Conservation (phyloP, 1,139 yeast species). For the Geotrichum restrictum region DNA sequence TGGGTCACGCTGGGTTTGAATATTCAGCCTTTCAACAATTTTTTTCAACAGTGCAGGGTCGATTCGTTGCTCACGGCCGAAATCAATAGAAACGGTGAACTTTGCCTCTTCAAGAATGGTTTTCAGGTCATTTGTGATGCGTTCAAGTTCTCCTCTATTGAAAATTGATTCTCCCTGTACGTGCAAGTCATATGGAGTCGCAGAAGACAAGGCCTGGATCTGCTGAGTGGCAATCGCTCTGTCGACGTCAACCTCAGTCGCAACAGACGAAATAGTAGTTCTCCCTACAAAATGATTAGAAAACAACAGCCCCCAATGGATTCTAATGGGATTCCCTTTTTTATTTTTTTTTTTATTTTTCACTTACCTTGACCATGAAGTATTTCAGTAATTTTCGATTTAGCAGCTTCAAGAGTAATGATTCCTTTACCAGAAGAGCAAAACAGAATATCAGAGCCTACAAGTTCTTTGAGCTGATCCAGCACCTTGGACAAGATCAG, state of each 20-base stretch:
- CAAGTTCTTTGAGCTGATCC: constrained; percentile 16
- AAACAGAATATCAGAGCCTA: constrained; percentile 24
- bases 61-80: constrained; percentile 14
- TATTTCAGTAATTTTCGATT: constrained; percentile 22
- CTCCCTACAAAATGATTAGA: constrained; percentile 7
- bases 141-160: constrained; percentile 16
- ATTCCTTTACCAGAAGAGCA: constrained; percentile 24
- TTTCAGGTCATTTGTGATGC: constrained; percentile 1
- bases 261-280: constrained; percentile 15
- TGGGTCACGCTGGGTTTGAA: background rate
- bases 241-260: constrained; percentile 12
- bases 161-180: constrained; percentile 16
- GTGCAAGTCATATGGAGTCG: constrained; percentile 12
- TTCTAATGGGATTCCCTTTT: background rate
- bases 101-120: background rate
- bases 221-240: constrained; percentile 12
- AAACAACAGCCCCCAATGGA: background rate
- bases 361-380: constrained; percentile 22
- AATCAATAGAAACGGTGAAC: constrained; percentile 2
- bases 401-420: constrained; percentile 25
- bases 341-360: too few species aligned
- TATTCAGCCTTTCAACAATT: constrained; percentile 12
- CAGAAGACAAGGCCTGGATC: background rate
- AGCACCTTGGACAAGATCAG: constrained; percentile 22
- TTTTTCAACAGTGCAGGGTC: constrained; percentile 13